These are phyloP conservation scores for Colletotrichum tropicale DNA, from an alignment of 2,329 filamentous ascomycete genomes.

Conservation along the genomic window DNA sequence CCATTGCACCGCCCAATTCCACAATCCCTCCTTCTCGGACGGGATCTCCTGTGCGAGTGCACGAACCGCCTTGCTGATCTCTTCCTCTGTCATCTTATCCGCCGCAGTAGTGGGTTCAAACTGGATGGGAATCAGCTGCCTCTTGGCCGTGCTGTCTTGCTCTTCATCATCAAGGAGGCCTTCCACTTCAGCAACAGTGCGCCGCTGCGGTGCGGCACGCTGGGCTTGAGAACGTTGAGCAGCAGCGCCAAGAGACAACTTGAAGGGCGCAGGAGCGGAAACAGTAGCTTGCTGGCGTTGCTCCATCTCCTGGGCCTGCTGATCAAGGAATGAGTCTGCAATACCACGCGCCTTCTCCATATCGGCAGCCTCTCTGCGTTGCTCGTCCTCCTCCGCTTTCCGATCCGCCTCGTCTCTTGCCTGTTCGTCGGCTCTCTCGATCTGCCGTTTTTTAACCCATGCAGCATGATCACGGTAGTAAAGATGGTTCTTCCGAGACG, in stretches of 20 bases:
- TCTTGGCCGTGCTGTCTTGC: constrained; percentile 71
- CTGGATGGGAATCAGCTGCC: constrained; percentile 81
- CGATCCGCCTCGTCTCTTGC: constrained; percentile 84
- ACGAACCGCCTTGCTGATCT: constrained; percentile 80
- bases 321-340: constrained; percentile 89
- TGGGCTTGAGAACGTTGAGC: constrained; percentile 73
- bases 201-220: constrained; percentile 62
- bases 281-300: constrained; percentile 42
- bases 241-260: constrained; percentile 88
- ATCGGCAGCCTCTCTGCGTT: constrained; percentile 70
- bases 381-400: constrained; percentile 76
- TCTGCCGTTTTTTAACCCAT: constrained; percentile 83
- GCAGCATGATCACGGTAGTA: constrained; percentile 88
- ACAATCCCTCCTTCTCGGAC: constrained; percentile 82
- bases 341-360: constrained; percentile 80
- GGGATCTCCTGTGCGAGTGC: constrained; percentile 91
- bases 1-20: constrained; percentile 94
- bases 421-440: constrained; percentile 75
- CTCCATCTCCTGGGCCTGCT: constrained; percentile 79
- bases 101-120: constrained; percentile 74
- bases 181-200: constrained; percentile 92
- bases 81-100: constrained; percentile 80
- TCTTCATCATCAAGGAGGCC: constrained; percentile 95
- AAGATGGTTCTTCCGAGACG: constrained; percentile 70
- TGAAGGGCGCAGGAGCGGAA: constrained; percentile 76